Percentiles rank a stretch among this genome's conserved stretches.
phyloP scores from a whole-genome alignment of 495 filamentous ascomycete species.

The Acidomyces sp. region DNA sequence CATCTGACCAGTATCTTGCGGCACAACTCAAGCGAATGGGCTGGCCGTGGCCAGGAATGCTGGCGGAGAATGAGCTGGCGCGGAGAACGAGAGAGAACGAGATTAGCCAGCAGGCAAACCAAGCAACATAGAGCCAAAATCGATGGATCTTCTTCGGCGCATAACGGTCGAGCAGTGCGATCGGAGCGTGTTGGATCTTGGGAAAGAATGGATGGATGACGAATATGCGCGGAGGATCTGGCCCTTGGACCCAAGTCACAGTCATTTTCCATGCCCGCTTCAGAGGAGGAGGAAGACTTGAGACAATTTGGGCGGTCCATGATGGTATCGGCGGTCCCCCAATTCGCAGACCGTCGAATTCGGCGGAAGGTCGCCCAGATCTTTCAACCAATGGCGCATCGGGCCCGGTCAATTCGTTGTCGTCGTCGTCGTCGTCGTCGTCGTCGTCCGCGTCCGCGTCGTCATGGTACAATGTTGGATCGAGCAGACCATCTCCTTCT shows the following conservation, averaged over 20 bases:
- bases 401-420: conserved; percentile 1
- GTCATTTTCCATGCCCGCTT: conserved; percentile 20
- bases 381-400: conserved; percentile 11
- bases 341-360: conserved; percentile 11
- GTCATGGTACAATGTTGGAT: too few species aligned
- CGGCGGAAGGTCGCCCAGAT: conserved; percentile 2
- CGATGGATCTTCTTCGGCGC: conserved; percentile 29
- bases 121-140: conserved; percentile 24
- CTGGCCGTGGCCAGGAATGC: conserved; percentile 27
- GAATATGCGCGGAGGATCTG: conserved; percentile 29
- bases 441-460: background rate
- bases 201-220: conserved; percentile 30
- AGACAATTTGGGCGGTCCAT: conserved; percentile 4
- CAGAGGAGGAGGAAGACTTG: conserved; percentile 19
- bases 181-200: conserved; percentile 26
- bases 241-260: conserved; percentile 29
- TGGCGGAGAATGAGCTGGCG: conserved; percentile 27
- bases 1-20: conserved; percentile 39
- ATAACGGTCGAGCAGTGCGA: conserved; percentile 28
- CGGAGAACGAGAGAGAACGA: conserved; percentile 28
- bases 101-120: conserved; percentile 29
- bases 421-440: conserved; percentile 15
- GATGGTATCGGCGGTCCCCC: background rate
- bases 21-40: conserved; percentile 38
- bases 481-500: too few species aligned